A percentile compares a stretch with the other conserved stretches of the same genome.
Conservation (phyloP, 202 grass and related monocot genomes). For the Digitaria exilis region DNA sequence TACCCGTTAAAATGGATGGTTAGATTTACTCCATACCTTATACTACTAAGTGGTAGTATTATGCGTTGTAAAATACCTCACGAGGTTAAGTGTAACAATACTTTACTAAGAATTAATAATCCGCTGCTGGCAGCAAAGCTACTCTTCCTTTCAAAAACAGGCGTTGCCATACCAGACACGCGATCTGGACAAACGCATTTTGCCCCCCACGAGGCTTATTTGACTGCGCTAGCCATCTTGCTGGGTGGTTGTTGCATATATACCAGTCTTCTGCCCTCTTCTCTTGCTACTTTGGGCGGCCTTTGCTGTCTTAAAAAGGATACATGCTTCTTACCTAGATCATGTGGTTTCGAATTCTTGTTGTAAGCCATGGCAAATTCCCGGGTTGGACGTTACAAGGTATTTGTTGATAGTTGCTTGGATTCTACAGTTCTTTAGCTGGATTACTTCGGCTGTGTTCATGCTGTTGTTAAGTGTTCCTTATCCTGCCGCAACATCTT, state of each 20-base stretch:
- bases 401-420: conserved; percentile 44
- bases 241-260: conserved; percentile 41
- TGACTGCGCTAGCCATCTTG: conserved; percentile 31
- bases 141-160: too few relatives aligned
- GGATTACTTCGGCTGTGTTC: not conserved
- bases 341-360: conserved; percentile 14
- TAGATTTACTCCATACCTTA: too few relatives aligned
- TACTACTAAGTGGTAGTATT: too few relatives aligned
- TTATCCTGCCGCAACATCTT: conserved; percentile 3
- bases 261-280: conserved; percentile 12
- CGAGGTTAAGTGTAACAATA: too few relatives aligned
- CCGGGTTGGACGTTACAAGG: conserved; percentile 59
- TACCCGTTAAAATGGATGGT: too few relatives aligned
- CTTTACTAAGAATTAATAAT: too few relatives aligned
- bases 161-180: too few relatives aligned
- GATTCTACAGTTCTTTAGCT: conserved; percentile 23
- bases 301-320: conserved; percentile 32
- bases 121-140: too few relatives aligned
- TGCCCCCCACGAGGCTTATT: conserved; percentile 27
- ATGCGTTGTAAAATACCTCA: too few relatives aligned
- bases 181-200: conserved; percentile 23
- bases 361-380: conserved; percentile 53
- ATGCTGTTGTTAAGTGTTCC: not conserved
- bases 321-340: conserved; percentile 39
- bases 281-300: conserved; percentile 8